Conservation (phyloP, 352 stramenopile genomes). For the Blastocystis sp. region DNA sequence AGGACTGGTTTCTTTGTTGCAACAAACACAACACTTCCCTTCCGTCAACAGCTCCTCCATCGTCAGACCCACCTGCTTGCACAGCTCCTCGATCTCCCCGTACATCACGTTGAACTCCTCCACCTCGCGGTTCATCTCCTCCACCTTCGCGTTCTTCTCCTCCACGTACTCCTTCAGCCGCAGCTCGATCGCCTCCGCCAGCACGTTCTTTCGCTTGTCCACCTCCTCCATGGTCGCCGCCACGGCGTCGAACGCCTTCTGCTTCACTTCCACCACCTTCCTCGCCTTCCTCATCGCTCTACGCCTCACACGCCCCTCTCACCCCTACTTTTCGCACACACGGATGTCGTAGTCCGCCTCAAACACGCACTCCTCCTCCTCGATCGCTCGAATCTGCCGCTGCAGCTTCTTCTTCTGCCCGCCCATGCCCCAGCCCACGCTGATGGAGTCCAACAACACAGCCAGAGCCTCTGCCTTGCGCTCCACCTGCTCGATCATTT, state of each 20-base stretch:
- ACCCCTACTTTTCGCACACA: constrained; percentile 58
- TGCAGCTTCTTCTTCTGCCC: constrained; percentile 37
- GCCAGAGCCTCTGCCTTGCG: constrained; percentile 29
- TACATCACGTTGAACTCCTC: constrained; percentile 64
- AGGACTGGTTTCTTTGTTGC: not conserved
- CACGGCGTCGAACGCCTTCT: not conserved
- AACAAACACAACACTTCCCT: constrained; percentile 28
- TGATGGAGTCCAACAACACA: constrained; percentile 16
- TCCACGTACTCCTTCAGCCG: constrained; percentile 39
- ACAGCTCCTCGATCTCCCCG: constrained; percentile 32
- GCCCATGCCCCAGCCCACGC: not conserved
- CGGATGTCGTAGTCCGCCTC: constrained; percentile 34
- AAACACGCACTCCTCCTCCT: not conserved
- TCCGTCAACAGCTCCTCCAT: constrained; percentile 59
- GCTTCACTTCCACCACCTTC: not conserved
- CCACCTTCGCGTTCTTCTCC: constrained; percentile 32
- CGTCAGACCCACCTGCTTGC: constrained; percentile 4
- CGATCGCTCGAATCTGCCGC: not conserved
- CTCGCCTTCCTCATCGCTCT: constrained; percentile 53
- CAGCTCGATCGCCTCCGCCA: not conserved
- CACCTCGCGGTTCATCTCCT: constrained; percentile 29
- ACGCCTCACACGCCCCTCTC: not conserved
- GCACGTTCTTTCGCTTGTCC: constrained; percentile 2
- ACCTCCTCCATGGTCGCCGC: not conserved
- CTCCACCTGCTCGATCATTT: constrained; percentile 54